Evolutionary conservation across 1,284 basidiomycete species (phyloP).

Genomic region (Malassezia yamatoensis): DNA sequence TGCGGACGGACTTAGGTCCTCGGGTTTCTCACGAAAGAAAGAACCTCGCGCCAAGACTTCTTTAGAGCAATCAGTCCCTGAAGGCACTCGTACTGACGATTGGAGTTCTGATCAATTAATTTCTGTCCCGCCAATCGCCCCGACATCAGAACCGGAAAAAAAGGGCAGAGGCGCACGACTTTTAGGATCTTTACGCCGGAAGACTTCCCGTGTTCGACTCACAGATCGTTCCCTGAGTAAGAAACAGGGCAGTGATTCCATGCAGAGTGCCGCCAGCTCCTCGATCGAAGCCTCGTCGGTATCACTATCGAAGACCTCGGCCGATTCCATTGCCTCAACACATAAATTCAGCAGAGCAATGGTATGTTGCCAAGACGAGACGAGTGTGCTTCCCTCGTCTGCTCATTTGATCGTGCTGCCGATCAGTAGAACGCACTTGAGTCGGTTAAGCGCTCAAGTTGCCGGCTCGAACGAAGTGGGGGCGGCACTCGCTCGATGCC

Average conservation of each 20-base stretch:
- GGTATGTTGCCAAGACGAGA: background rate
- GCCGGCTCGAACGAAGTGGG: background rate
- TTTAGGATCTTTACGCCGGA: constrained; percentile 19
- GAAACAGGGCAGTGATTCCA: background rate
- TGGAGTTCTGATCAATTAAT: too few relatives aligned
- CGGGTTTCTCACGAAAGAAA: too few relatives aligned
- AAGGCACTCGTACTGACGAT: too few relatives aligned
- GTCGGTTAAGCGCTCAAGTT: too few relatives aligned
- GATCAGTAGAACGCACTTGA: background rate
- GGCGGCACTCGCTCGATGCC: background rate
- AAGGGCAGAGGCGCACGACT: constrained; percentile 11
- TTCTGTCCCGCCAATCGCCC: background rate
- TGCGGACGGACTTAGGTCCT: too few relatives aligned
- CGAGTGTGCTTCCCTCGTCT: background rate
- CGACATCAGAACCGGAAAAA: background rate
- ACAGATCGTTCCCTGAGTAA: background rate
- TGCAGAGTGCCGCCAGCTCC: too few relatives aligned
- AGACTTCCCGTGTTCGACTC: constrained; percentile 12
- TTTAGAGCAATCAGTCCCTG: too few relatives aligned
- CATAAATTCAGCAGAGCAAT: background rate
- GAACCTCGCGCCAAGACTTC: too few relatives aligned
- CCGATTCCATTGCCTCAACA: too few relatives aligned
- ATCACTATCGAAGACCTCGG: too few relatives aligned
- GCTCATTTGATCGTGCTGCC: constrained; percentile 11
- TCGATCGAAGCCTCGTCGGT: too few relatives aligned